Conservation (phyloP, 2,329 filamentous ascomycete genomes). For the Colletotrichum trifolii region DNA sequence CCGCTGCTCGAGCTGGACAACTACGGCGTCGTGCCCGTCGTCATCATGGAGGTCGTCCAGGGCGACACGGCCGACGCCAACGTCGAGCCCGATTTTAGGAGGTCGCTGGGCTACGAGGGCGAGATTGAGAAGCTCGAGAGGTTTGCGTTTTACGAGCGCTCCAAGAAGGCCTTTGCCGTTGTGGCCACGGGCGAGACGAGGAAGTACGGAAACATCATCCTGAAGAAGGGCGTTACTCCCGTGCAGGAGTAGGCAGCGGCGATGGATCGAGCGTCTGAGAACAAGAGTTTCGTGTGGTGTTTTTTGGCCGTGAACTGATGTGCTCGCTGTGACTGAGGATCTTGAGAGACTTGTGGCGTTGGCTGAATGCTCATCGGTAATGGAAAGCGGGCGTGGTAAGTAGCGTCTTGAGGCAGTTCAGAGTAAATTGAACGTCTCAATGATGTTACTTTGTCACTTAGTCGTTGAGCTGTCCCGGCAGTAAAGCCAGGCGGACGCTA, state of each 20-base stretch:
- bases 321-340: no score
- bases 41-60: constrained; percentile 36
- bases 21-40: constrained; percentile 31
- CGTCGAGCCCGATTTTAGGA: constrained; percentile 29
- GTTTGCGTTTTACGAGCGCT: constrained; percentile 30
- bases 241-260: background rate
- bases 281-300: no score
- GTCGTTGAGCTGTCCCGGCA: no score
- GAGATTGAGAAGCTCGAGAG: constrained; percentile 33
- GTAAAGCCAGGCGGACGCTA: no score
- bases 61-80: constrained; percentile 31
- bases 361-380: no score
- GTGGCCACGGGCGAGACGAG: constrained; percentile 31
- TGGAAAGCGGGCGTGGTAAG: no score
- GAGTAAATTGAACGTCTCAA: no score
- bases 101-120: constrained; percentile 24
- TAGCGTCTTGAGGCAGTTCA: no score
- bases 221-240: constrained; percentile 31
- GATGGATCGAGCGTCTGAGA: no score
- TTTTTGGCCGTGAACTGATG: no score
- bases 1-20: constrained; percentile 33
- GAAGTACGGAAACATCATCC: constrained; percentile 32
- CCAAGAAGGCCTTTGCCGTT: constrained; percentile 31
- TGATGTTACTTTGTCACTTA: no score
- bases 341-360: no score